A percentile compares a stretch with the other conserved stretches of the same genome.
Evolutionary conservation across 2,329 filamentous ascomycete species (phyloP).

Genomic region (Fragosphaeria purpurea): DNA sequence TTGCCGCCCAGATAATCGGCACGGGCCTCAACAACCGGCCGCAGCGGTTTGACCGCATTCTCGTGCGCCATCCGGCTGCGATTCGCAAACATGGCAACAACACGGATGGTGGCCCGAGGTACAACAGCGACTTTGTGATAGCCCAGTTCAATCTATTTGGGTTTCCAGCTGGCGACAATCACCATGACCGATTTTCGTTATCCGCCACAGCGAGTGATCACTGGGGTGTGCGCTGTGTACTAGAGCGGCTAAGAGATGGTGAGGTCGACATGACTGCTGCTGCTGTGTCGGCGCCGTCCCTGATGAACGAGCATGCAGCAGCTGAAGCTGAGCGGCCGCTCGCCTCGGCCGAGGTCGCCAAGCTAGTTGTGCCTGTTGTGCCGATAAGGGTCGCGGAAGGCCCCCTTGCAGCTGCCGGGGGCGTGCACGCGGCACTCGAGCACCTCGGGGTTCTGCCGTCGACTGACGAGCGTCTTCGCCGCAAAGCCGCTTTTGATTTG

Average conservation of each 20-base stretch:
- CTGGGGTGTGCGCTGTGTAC: conserved; percentile 42
- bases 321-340: conserved; percentile 1
- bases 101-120: conserved; percentile 19
- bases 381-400: conserved; percentile 19
- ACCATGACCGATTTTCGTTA: neutral
- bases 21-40: conserved; percentile 42
- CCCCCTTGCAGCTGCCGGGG: conserved; percentile 21
- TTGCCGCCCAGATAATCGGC: conserved; percentile 42
- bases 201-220: conserved; percentile 41
- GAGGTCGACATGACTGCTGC: neutral
- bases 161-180: conserved; percentile 17
- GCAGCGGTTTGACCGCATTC: conserved; percentile 56
- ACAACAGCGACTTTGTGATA: conserved; percentile 22
- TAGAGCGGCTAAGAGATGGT: conserved; percentile 18
- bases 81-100: neutral
- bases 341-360: conserved; percentile 12
- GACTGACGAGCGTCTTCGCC: conserved; percentile 26
- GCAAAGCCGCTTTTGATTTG: conserved; percentile 10
- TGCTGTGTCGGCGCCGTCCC: neutral
- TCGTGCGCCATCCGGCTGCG: conserved; percentile 30
- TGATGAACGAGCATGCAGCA: neutral
- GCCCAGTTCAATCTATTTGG: conserved; percentile 50
- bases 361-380: conserved; percentile 24
- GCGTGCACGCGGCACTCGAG: conserved; percentile 28
- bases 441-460: conserved; percentile 35